Conservation (phyloP, 2,329 filamentous ascomycete species). For the Fusarium miscanthi region DNA sequence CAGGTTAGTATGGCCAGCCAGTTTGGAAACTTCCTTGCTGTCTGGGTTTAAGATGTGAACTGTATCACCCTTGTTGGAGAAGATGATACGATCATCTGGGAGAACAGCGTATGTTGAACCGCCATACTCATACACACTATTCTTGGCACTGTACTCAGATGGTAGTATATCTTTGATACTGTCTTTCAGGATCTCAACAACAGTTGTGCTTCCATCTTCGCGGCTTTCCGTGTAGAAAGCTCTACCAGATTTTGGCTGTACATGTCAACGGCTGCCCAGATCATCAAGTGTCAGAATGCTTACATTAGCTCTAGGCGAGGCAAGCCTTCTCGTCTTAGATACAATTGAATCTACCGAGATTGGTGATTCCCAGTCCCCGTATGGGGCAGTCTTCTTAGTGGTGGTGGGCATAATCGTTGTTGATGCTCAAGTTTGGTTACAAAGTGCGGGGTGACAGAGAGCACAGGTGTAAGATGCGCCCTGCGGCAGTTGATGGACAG, state of each 20-base stretch:
- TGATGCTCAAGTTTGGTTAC: slow-evolving; percentile 3
- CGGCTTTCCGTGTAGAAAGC: slow-evolving; percentile 54
- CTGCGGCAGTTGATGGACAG: background rate
- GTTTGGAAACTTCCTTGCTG: slow-evolving; percentile 46
- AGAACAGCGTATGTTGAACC: slow-evolving; percentile 57
- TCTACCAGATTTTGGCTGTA: slow-evolving; percentile 46
- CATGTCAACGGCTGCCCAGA: background rate
- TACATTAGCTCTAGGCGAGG: slow-evolving; percentile 53
- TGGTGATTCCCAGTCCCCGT: slow-evolving; percentile 55
- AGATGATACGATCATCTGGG: slow-evolving; percentile 56
- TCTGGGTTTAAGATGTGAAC: slow-evolving; percentile 57
- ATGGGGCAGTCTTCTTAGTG: slow-evolving; percentile 42
- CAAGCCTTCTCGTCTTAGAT: slow-evolving; percentile 49
- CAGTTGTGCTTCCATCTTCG: slow-evolving; percentile 55
- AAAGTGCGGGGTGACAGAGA: slow-evolving; percentile 23
- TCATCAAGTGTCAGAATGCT: background rate
- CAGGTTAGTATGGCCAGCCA: slow-evolving; percentile 50
- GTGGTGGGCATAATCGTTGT: slow-evolving; percentile 26
- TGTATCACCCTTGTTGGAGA: slow-evolving; percentile 57
- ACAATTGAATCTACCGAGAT: slow-evolving; percentile 53
- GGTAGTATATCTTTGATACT: slow-evolving; percentile 56
- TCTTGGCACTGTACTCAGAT: slow-evolving; percentile 55
- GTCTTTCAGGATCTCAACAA: slow-evolving; percentile 55
- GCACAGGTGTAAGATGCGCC: background rate
- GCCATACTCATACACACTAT: slow-evolving; percentile 64